Evolutionary conservation across 768 basidiomycete genomes (phyloP).

Genomic region (Lactarius psammicola): DNA sequence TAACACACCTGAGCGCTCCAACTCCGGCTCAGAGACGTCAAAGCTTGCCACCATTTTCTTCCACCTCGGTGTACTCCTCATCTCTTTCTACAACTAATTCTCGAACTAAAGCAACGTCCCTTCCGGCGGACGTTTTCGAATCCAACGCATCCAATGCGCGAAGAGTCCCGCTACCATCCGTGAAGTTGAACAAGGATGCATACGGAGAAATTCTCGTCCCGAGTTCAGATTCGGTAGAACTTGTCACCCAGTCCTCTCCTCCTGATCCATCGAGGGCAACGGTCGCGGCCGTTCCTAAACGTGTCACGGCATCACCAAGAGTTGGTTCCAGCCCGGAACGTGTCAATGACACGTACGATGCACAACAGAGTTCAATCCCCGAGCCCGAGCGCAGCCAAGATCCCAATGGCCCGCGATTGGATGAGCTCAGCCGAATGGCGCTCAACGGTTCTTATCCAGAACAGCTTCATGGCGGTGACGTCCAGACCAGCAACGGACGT

Average conservation of each 20-base stretch:
- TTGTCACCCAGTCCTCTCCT: constrained; percentile 6
- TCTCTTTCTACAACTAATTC: not conserved
- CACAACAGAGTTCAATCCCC: not conserved
- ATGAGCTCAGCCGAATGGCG: constrained; percentile 11
- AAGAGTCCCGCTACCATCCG: constrained; percentile 11
- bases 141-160: not conserved
- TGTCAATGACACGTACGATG: not conserved
- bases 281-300: not conserved
- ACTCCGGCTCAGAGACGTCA: not conserved
- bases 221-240: constrained; percentile 17
- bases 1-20: not conserved
- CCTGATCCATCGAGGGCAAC: not conserved
- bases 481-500: not conserved
- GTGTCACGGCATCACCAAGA: not conserved
- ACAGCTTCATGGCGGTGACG: not conserved
- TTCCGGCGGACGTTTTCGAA: constrained; percentile 1
- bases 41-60: constrained; percentile 5
- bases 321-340: not conserved
- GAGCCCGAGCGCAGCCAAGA: constrained; percentile 5
- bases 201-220: constrained; percentile 24
- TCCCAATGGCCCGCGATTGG: not conserved
- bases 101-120: constrained; percentile 13
- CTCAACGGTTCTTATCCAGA: constrained; percentile 11
- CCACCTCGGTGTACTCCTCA: not conserved
- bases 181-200: constrained; percentile 12